Evolutionary conservation across 83 land plant species (phyloP).

Genomic region (Thuja plicata): DNA sequence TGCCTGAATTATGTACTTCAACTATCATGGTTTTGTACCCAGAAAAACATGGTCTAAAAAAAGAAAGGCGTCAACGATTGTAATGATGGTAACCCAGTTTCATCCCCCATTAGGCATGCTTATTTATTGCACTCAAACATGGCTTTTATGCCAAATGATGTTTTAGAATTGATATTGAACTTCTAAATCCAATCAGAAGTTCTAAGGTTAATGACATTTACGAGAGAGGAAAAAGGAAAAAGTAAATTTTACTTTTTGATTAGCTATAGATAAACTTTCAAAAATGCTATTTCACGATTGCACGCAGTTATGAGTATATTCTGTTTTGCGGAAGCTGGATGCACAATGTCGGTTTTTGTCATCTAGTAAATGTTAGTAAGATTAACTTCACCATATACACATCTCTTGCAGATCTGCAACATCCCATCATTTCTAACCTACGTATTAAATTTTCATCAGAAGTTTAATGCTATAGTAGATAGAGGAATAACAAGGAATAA

Average conservation of each 20-base stretch:
- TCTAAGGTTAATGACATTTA: too few species aligned
- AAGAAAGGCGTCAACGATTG: neutral
- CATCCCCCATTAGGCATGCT: neutral
- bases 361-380: neutral
- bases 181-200: too few species aligned
- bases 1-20: neutral
- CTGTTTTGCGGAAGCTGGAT: too few species aligned
- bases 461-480: neutral
- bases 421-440: neutral
- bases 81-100: neutral
- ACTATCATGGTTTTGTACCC: neutral
- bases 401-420: neutral
- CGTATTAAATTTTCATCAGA: neutral
- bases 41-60: neutral
- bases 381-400: neutral
- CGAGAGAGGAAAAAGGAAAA: too few species aligned
- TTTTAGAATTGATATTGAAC: too few species aligned
- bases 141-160: neutral
- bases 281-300: too few species aligned
- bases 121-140: neutral
- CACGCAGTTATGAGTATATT: too few species aligned
- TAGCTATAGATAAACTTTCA: too few species aligned
- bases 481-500: neutral
- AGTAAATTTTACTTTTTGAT: too few species aligned
- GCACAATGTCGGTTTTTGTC: too few species aligned